Percentiles rank a stretch among this genome's conserved stretches.
Conservation (phyloP, 1,284 basidiomycete species). For the Tylopilus orsonianus region DNA sequence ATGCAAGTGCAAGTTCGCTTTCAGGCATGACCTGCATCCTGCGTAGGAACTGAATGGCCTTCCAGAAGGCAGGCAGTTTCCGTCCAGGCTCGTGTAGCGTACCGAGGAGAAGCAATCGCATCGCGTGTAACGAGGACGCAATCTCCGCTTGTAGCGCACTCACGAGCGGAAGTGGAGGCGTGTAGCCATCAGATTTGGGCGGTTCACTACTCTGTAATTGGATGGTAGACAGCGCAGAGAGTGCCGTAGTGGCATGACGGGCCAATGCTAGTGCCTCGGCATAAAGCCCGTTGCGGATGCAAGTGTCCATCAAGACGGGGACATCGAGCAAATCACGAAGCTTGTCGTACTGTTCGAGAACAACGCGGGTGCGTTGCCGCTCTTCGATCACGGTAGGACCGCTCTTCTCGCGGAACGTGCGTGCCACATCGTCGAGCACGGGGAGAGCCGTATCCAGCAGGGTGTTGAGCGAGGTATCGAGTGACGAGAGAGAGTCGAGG, state of each 20-base stretch:
- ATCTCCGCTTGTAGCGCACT: constrained; percentile 71
- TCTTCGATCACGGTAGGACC: constrained; percentile 56
- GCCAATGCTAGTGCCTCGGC: constrained; percentile 75
- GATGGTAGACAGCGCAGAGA: constrained; percentile 28
- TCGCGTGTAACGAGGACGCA: constrained; percentile 68
- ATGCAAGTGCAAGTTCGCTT: constrained; percentile 64
- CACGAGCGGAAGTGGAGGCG: constrained; percentile 45
- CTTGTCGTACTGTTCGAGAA: constrained; percentile 89
- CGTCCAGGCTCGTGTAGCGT: constrained; percentile 77
- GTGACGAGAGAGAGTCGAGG: constrained; percentile 56
- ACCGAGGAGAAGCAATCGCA: constrained; percentile 76
- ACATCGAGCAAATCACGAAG: constrained; percentile 89
- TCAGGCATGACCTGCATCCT: constrained; percentile 70
- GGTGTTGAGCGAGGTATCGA: constrained; percentile 66
- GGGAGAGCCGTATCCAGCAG: constrained; percentile 71
- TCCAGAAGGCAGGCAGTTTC: constrained; percentile 88
- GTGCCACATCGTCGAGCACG: constrained; percentile 66
- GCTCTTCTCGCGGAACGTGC: constrained; percentile 60
- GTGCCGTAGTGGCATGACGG: constrained; percentile 31
- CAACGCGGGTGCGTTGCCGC: constrained; percentile 71
- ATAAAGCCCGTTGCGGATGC: constrained; percentile 88
- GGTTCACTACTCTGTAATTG: constrained; percentile 18
- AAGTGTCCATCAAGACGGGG: constrained; percentile 87
- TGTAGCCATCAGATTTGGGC: constrained; percentile 21
- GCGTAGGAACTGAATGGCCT: constrained; percentile 82